Evolutionary conservation across 352 stramenopile genomes (phyloP).

Genomic region (Blastocystis sp.): DNA sequence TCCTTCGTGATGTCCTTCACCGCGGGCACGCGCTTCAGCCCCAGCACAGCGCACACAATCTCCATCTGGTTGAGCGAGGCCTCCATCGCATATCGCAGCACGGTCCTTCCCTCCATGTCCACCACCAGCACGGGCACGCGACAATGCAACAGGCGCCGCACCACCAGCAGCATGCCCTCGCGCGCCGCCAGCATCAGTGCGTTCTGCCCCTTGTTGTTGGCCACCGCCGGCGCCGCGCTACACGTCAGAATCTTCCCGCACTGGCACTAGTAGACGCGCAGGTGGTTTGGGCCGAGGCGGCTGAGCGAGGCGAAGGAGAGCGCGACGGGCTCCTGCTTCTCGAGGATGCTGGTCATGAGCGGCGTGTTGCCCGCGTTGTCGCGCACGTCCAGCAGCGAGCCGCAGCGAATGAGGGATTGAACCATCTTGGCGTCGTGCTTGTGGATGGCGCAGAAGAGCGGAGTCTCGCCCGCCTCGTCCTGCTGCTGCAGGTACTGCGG

Average conservation of each 20-base stretch:
- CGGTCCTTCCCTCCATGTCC: constrained; percentile 60
- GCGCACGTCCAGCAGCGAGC: constrained; percentile 61
- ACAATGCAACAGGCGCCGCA: constrained; percentile 59
- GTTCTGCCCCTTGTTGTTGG: constrained; percentile 67
- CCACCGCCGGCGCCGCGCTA: constrained; percentile 13
- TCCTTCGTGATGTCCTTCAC: neutral
- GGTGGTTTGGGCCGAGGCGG: constrained; percentile 52
- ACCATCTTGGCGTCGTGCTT: constrained; percentile 65
- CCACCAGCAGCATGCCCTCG: constrained; percentile 36
- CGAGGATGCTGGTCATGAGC: constrained; percentile 69
- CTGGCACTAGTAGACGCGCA: constrained; percentile 16
- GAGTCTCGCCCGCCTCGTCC: constrained; percentile 45
- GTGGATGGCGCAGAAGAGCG: constrained; percentile 41
- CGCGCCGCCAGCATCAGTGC: constrained; percentile 67
- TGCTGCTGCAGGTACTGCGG: neutral
- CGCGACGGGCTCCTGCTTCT: constrained; percentile 57
- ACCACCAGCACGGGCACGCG: constrained; percentile 8
- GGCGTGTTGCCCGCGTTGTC: constrained; percentile 70
- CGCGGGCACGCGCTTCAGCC: neutral
- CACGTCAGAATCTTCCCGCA: neutral
- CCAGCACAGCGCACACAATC: neutral
- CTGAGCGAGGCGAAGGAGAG: constrained; percentile 62
- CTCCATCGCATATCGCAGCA: constrained; percentile 64
- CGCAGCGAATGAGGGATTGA: constrained; percentile 57
- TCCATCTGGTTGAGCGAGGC: neutral